These are phyloP conservation scores for Calophaca sinica DNA, from an alignment of 306 rosid genomes.

Conservation along the genomic window DNA sequence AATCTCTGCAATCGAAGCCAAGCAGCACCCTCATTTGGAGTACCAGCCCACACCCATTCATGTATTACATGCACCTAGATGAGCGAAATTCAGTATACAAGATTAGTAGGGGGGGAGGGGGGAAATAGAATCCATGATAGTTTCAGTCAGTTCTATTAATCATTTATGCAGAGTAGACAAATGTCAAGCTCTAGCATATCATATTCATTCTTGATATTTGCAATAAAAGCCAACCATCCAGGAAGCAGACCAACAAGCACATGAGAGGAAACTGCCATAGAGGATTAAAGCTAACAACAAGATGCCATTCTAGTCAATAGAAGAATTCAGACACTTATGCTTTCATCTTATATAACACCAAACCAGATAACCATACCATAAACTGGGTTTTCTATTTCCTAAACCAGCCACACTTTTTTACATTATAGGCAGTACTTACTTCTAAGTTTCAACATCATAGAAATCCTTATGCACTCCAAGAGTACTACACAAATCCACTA, in stretches of 20 bases:
- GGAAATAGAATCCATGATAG: slow-evolving; percentile 2
- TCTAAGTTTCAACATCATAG: neutral
- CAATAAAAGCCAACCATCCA: neutral
- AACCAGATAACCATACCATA: slow-evolving; percentile 24
- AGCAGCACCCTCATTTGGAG: slow-evolving; percentile 95
- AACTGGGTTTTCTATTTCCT: slow-evolving; percentile 20
- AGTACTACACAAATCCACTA: slow-evolving; percentile 24
- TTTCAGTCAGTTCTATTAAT: slow-evolving; percentile 18
- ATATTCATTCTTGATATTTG: slow-evolving; percentile 9
- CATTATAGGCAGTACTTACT: slow-evolving; percentile 1
- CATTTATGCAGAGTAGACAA: slow-evolving; percentile 21
- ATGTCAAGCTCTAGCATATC: slow-evolving; percentile 25
- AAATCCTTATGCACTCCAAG: neutral
- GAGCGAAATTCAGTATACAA: slow-evolving; percentile 46
- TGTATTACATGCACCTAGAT: slow-evolving; percentile 87
- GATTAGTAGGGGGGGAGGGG: neutral
- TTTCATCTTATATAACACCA: slow-evolving; percentile 27
- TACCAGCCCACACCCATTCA: slow-evolving; percentile 99
- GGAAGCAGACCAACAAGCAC: slow-evolving; percentile 30
- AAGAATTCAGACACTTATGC: slow-evolving; percentile 18
- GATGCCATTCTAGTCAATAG: neutral
- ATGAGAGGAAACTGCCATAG: neutral
- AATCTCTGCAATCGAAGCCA: slow-evolving; percentile 95
- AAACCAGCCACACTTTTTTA: slow-evolving; percentile 22
- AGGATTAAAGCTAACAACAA: slow-evolving; percentile 16